Evolutionary conservation across 108 stramenopile genomes (phyloP).

Genomic region (Parietichytrium sp.): DNA sequence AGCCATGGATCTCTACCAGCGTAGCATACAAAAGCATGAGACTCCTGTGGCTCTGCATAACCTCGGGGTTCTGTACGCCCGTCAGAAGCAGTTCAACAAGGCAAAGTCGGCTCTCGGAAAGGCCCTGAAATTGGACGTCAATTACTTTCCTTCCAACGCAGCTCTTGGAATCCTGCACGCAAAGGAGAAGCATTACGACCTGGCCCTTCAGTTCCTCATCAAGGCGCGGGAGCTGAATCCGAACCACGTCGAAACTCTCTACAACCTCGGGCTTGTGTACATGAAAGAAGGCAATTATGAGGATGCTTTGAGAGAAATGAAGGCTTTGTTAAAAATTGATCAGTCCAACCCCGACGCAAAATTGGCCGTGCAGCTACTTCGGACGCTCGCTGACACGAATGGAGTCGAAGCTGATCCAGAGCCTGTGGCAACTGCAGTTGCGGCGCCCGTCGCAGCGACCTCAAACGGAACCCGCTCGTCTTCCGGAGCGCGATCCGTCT

Average conservation of each 20-base stretch:
- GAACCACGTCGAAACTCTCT: background rate
- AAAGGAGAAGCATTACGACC: background rate
- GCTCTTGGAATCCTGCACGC: conserved; percentile 8
- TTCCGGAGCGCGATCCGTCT: background rate
- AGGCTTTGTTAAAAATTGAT: background rate
- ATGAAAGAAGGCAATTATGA: conserved; percentile 2
- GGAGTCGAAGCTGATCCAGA: too few species aligned
- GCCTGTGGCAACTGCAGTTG: too few species aligned
- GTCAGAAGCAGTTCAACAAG: background rate
- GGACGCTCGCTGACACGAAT: too few species aligned
- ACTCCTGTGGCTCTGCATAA: conserved; percentile 23
- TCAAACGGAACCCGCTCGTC: too few species aligned
- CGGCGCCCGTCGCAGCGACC: too few species aligned
- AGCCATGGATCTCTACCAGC: conserved; percentile 18
- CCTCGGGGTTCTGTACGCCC: background rate
- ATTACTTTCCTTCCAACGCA: background rate
- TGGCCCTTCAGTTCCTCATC: background rate
- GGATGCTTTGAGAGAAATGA: background rate
- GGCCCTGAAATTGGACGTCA: background rate
- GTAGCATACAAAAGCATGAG: background rate
- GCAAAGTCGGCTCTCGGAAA: background rate
- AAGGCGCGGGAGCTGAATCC: background rate
- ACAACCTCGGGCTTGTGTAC: conserved; percentile 14
- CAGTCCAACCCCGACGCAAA: background rate
- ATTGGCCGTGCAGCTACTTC: background rate